Conservation (phyloP, 495 filamentous ascomycete genomes). For the Sordaria brevicollis region DNA sequence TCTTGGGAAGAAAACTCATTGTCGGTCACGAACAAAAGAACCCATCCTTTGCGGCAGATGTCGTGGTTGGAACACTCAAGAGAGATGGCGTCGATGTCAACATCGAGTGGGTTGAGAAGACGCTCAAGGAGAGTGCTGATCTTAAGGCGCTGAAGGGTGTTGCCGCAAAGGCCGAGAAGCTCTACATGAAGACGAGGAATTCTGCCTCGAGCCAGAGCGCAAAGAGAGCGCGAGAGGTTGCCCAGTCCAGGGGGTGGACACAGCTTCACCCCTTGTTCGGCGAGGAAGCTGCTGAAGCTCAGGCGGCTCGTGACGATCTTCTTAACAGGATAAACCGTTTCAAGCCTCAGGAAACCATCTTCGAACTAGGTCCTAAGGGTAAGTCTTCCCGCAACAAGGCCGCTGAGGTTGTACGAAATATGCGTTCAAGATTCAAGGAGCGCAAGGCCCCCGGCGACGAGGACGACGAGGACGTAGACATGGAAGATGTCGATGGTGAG, state of each 20-base stretch:
- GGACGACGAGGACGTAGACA: conserved; percentile 21
- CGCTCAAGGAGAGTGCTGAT: conserved; percentile 65
- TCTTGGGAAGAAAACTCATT: conserved; percentile 71
- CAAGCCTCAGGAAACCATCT: conserved; percentile 84
- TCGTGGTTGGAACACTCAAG: conserved; percentile 64
- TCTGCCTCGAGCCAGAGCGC: conserved; percentile 79
- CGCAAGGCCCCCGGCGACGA: conserved; percentile 26
- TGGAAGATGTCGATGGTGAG: conserved; percentile 32
- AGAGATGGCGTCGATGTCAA: conserved; percentile 60
- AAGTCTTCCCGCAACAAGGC: conserved; percentile 52
- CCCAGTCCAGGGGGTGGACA: conserved; percentile 55
- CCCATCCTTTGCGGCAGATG: conserved; percentile 65
- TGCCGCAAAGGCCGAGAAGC: conserved; percentile 78
- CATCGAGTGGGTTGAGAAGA: conserved; percentile 68
- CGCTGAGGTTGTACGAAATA: conserved; percentile 66
- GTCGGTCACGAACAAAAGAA: conserved; percentile 48
- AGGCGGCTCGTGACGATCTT: conserved; percentile 71
- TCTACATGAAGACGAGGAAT: conserved; percentile 82
- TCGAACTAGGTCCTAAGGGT: conserved; percentile 74
- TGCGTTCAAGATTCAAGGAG: conserved; percentile 51
- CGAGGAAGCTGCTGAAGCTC: conserved; percentile 47
- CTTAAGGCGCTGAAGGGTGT: conserved; percentile 59
- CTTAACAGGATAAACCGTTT: conserved; percentile 76
- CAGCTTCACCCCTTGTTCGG: conserved; percentile 69
- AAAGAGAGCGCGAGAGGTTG: conserved; percentile 69